A percentile compares a stretch with the other conserved stretches of the same genome.
Conservation (phyloP, 495 filamentous ascomycete species). For the Bryoglossum gracile region DNA sequence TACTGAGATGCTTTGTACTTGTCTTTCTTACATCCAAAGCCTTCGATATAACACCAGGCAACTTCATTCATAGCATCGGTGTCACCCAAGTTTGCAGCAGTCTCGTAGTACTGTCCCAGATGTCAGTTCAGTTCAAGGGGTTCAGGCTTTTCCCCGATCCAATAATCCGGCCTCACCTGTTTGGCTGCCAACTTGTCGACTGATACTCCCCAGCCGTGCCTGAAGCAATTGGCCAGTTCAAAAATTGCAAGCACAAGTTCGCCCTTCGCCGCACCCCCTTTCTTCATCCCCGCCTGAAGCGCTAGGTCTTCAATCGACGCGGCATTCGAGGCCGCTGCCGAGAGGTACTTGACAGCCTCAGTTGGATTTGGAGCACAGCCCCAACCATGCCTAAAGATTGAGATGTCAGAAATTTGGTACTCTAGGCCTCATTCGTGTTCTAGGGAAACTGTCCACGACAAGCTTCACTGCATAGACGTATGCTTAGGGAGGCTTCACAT, state of each 20-base stretch:
- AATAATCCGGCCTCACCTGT: conserved; percentile 29
- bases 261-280: conserved; percentile 90
- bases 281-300: conserved; percentile 77
- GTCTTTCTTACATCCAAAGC: conserved; percentile 92
- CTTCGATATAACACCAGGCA: conserved; percentile 92
- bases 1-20: conserved; percentile 74
- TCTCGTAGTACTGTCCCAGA: conserved; percentile 77
- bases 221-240: conserved; percentile 91
- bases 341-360: conserved; percentile 73
- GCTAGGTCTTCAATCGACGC: conserved; percentile 79
- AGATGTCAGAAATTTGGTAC: conserved; percentile 10
- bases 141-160: conserved; percentile 13
- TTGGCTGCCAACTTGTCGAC: conserved; percentile 84
- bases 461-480: no score
- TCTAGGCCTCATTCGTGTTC: neutral
- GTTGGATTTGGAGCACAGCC: conserved; percentile 66
- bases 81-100: conserved; percentile 91
- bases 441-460: conserved; percentile 5
- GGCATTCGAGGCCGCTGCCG: conserved; percentile 83
- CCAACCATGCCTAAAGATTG: conserved; percentile 75
- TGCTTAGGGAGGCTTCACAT: no score
- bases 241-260: conserved; percentile 97
- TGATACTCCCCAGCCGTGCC: conserved; percentile 88
- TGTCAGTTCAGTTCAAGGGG: conserved; percentile 5
- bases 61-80: conserved; percentile 97